Conservation (phyloP, 768 basidiomycete species). For the Hygrophorus russula region DNA sequence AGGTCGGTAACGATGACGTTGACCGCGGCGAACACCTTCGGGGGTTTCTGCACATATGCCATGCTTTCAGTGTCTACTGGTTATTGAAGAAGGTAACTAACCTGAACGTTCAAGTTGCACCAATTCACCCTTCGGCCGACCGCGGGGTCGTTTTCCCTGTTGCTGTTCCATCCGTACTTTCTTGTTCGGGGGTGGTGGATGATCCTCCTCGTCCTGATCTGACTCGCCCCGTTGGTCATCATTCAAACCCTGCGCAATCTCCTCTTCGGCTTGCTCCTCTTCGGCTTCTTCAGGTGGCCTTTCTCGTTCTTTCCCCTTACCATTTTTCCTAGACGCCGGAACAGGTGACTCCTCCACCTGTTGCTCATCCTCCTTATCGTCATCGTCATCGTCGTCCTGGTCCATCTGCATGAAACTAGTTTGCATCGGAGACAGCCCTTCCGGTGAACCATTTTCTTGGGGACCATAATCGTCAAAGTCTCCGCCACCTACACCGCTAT, state of each 20-base stretch:
- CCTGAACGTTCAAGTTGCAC: constrained; percentile 2
- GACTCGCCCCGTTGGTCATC: constrained; percentile 14
- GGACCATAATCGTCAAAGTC: constrained; percentile 20
- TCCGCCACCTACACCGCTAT: constrained; percentile 15
- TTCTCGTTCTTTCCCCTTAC: constrained; percentile 24
- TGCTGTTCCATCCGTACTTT: constrained; percentile 11
- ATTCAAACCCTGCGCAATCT: constrained; percentile 27
- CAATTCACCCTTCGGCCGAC: constrained; percentile 16
- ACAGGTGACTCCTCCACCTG: constrained; percentile 16
- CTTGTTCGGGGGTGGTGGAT: constrained; percentile 7
- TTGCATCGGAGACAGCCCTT: constrained; percentile 19
- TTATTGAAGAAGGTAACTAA: background rate
- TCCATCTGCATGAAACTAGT: constrained; percentile 39
- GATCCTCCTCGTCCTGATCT: constrained; percentile 20
- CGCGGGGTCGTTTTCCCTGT: constrained; percentile 11
- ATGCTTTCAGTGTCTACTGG: background rate
- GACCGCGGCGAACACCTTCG: constrained; percentile 58
- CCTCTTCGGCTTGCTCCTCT: constrained; percentile 35
- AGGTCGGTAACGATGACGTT: constrained; percentile 57
- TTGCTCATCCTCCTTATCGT: constrained; percentile 16
- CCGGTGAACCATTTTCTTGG: constrained; percentile 13
- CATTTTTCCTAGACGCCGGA: constrained; percentile 20
- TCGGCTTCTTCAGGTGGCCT: constrained; percentile 23
- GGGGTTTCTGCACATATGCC: constrained; percentile 18
- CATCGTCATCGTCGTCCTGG: constrained; percentile 35